Evolutionary conservation across 2,329 filamentous ascomycete species (phyloP).

Genomic region (Hortaea sp.): DNA sequence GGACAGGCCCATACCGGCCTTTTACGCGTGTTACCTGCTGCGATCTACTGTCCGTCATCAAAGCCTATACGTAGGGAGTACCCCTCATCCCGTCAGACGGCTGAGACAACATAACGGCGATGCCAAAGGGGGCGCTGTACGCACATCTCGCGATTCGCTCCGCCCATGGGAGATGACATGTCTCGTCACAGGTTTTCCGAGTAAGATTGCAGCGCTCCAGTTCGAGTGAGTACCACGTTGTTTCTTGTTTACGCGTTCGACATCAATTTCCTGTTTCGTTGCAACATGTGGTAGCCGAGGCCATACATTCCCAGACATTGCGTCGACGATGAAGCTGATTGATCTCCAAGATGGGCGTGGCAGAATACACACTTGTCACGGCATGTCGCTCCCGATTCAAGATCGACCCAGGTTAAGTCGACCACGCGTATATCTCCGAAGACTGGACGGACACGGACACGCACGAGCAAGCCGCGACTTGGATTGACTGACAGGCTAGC

Average conservation of each 20-base stretch:
- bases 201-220: conserved; percentile 75
- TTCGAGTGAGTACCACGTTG: conserved; percentile 60
- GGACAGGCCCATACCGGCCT: conserved; percentile 56
- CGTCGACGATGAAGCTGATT: not conserved
- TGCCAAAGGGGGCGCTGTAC: conserved; percentile 66
- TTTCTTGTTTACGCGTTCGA: no score
- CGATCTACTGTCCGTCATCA: conserved; percentile 66
- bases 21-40: conserved; percentile 89
- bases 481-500: conserved; percentile 61
- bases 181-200: conserved; percentile 80
- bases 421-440: conserved; percentile 26
- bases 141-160: conserved; percentile 57
- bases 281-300: no score
- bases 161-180: conserved; percentile 88
- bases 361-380: conserved; percentile 73
- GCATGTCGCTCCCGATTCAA: conserved; percentile 59
- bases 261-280: not conserved
- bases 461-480: conserved; percentile 46
- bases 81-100: conserved; percentile 74
- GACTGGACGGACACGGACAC: conserved; percentile 33
- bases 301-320: no score
- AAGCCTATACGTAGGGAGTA: conserved; percentile 81
- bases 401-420: conserved; percentile 42
- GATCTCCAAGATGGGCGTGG: conserved; percentile 71
- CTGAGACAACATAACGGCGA: conserved; percentile 87